These are phyloP conservation scores for Alternaria tenuissima DNA, from an alignment of 2,329 filamentous ascomycete genomes.

Conservation along the genomic window DNA sequence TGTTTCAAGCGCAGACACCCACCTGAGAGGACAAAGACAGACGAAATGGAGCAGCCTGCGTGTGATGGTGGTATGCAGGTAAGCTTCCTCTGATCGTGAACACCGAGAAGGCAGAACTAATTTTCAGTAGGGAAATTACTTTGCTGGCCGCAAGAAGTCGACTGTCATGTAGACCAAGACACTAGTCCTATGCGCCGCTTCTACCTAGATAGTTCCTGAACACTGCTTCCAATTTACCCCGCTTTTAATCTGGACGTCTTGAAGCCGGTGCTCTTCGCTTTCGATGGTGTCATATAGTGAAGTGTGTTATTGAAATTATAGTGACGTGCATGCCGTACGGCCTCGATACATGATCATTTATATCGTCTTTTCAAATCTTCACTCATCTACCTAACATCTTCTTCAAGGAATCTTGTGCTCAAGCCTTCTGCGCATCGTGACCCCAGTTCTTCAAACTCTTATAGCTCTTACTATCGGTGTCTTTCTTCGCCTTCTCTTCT, in stretches of 20 bases:
- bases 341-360: neutral
- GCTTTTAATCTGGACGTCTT: neutral
- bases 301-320: neutral
- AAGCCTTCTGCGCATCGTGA: constrained; percentile 47
- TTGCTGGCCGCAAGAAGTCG: constrained; percentile 1
- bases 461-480: constrained; percentile 65
- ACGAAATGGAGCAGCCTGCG: constrained; percentile 1
- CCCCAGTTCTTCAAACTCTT: constrained; percentile 52
- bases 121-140: neutral
- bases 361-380: neutral
- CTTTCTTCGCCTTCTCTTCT: constrained; percentile 64
- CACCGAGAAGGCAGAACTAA: neutral
- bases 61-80: neutral
- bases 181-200: neutral
- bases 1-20: constrained; percentile 62
- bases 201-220: neutral
- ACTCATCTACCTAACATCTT: neutral
- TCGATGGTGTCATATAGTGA: neutral
- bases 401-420: neutral
- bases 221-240: neutral
- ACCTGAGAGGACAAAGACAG: constrained; percentile 16
- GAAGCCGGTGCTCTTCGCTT: neutral
- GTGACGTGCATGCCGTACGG: neutral
- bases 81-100: neutral
- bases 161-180: constrained; percentile 2